Evolutionary conservation across 495 filamentous ascomycete species (phyloP).

Genomic region (Aspergillus diversus): DNA sequence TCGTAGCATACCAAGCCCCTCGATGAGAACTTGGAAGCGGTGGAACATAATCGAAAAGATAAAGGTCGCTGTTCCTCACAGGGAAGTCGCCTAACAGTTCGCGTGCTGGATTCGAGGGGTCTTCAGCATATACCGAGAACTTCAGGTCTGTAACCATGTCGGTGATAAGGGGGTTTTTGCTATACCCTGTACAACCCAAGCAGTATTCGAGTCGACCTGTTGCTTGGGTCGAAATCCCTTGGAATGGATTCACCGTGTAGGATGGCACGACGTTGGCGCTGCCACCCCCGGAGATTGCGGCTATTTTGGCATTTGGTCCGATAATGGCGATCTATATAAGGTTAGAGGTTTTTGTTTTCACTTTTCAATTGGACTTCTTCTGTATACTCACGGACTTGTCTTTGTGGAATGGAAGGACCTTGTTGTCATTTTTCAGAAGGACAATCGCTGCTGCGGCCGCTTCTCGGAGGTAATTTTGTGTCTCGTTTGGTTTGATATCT

Average conservation of each 20-base stretch:
- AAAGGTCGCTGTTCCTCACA: too few relatives aligned
- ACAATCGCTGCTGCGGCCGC: too few relatives aligned
- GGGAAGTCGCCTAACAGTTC: too few relatives aligned
- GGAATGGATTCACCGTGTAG: conserved; percentile 45
- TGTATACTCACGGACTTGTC: conserved; percentile 66
- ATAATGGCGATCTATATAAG: conserved; percentile 65
- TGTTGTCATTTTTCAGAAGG: too few relatives aligned
- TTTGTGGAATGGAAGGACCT: too few relatives aligned
- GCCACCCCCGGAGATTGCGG: conserved; percentile 69
- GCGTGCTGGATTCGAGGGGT: too few relatives aligned
- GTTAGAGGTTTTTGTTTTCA: conserved; percentile 50
- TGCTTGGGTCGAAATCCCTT: not conserved
- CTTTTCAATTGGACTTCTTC: conserved; percentile 74
- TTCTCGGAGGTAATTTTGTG: too few relatives aligned
- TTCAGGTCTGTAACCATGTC: too few relatives aligned
- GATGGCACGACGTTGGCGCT: conserved; percentile 73
- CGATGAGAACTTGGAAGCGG: too few relatives aligned
- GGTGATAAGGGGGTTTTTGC: not conserved
- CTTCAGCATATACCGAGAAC: too few relatives aligned
- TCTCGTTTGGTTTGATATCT: too few relatives aligned
- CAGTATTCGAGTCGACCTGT: not conserved
- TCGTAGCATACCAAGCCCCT: not conserved
- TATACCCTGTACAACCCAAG: not conserved
- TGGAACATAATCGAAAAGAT: too few relatives aligned
- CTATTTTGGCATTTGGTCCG: conserved; percentile 63